Base-by-base conservation (phyloP, 2,329 filamentous ascomycete genomes). In the Penicillium janthinellum region DNA sequence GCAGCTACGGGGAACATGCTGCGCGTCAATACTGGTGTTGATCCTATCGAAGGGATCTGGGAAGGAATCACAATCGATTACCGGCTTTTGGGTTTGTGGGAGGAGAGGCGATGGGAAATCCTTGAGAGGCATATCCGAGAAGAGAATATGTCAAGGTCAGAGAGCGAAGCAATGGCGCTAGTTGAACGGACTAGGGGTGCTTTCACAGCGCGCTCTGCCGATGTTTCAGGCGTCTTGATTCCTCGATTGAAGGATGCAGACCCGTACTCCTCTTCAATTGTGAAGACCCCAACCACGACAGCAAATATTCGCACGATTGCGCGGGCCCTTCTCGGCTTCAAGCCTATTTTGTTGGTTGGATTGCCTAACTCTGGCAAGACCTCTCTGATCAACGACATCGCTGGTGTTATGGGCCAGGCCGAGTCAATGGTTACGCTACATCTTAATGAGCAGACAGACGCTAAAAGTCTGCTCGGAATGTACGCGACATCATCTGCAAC, bases 401-500 rank as follows among this genome's bases (percentile, higher is more conserved):
- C 94, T 25, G 86, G 86, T 68, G 86, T 89, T 66, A 85, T 98
- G 57, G 90, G 90, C 62, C 91, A 91, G 77, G 86, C 90, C 22
- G 85, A 88, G 5, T 86, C 86, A 60, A 92, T 99, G 87, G 90
- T 99, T 54, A 98, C 94, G 3, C 82, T 99, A 34, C 94, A 99
- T 76, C 82, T 99, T 37, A 99, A 99, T 73, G 95, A 98, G 76
- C 96, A 99, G 76, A 98, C 93, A 2, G 95, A 99, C 77, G 93
- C 94, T 0, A 99, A 99, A 76, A 90, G 96, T 80, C 86, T 99
- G 42, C 87, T 99, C 63, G 95, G 95, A 3, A 87, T 98, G 73
- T 98, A 99, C 77, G 91, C 94, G 1, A 95, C 92, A 22, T 93
- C 92, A 59, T 86, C 90, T 15, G 90, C 89, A 61, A 93, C 92